Base-by-base conservation (phyloP, 345 rosid species). In the Arabidopsis suecica region DNA sequence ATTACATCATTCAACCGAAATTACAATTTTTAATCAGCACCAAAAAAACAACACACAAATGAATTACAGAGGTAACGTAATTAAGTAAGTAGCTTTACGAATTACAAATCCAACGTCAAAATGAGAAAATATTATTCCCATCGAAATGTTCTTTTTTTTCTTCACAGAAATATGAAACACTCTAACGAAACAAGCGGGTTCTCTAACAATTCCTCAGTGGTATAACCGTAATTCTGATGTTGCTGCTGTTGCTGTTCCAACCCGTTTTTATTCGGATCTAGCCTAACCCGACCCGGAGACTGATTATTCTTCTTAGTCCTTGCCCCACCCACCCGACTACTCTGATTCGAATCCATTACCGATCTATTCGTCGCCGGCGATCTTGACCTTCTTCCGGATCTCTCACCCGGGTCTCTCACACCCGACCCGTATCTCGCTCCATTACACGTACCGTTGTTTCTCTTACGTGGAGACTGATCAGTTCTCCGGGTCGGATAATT, bases 141-240 rank as follows among this genome's bases (percentile, higher is more conserved):
- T 28, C n/a, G 32, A 14, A 38, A 50, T 66, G 28, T 23, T 64
- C n/a, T 6, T 44, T 44, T 12, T 6, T 36, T 68, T 23, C 37
- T 44, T 76, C 69, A 93, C 44, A 93, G 89, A 61, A 93, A 93
- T 69, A 93, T 91, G 81, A 91, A 93, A 73, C 98, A 91, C 83
- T 91, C 98, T 60, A 93, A 69, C 2, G 97, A 89, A 10, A 93
- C 97, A 14, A 81, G 91, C 44, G 96, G 97, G 76, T 91, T 91
- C 69, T 93, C 93, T 16, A 91, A 80, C 13, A 89, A 82, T 74
- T 89, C 94, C 14, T 81, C 82, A 37, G 81, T 34, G 61, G 71
- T 49, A 72, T 55, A 69, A 47, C 49, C 55, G 60, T 34, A 56
- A 47, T 69, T 55, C 11, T 20, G 48, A 11, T 59, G 65, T 0